Evolutionary conservation across 805 yeast genomes (phyloP), one percentile per base, ranked within the genome.

Genomic region (Tetrapisispora fleetii): DNA sequence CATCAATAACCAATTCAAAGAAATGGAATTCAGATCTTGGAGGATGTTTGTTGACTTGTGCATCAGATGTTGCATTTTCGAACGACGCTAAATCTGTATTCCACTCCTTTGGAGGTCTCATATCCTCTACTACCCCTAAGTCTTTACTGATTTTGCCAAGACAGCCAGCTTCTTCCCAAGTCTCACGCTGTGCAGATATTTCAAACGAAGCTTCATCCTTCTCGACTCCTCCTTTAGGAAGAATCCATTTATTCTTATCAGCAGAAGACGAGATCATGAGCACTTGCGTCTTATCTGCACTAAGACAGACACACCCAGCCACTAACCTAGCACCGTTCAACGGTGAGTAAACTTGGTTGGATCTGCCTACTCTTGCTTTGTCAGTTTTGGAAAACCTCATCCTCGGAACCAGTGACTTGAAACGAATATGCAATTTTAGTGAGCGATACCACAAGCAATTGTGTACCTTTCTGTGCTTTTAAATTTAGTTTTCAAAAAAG

Each of bases 151-250:
- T 72, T 17, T 63, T 68, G 8, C 97, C 96, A 35, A 75, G 76
- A 22, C 85, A 85, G 0, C 99, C 99, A 0, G 95, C 93, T 67
- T 93, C 99, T 65, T 93, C 99, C 99, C 99, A 93, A 0, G 95
- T 86, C 62, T 93, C 99, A 50, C 99, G 73, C 17, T 75, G 70
- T 0, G 97, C 97, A 5, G 85, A 69, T 4, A 67, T 47, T 16
- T 59, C 52, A 52, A 58, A 69, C 10, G 44, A 18, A 55, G 71
- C 65, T 65, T 87, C 99, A 64, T 93, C 99, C 28, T 63, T 62
- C 66, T 93, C 99, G 37, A 90, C 81, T 1, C 99, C 99, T 33
- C 99, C 99, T 64, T 93, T 93, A 4, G 99, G 99, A 4, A 93
- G 65, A 8, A 93, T 86, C 95, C 96, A 91, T 55, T 74, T 74